phyloP scores from a whole-genome alignment of 192 early-diverging fungal species.

The Linnemannia exigua region DNA sequence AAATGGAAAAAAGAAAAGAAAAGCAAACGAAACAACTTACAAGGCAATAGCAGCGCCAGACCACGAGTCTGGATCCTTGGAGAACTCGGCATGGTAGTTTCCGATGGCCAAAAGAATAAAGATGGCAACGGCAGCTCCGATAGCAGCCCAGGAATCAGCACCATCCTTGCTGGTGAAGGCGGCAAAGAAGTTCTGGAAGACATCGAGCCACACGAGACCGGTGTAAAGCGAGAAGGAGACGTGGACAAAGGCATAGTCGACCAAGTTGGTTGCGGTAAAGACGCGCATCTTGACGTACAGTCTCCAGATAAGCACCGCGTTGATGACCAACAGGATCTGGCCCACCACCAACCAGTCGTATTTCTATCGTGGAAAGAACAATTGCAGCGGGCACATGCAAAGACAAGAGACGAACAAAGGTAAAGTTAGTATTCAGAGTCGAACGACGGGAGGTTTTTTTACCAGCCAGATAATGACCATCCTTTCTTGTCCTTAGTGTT shows the following conservation, averaged over 20 bases:
- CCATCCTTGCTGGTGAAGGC: slow-evolving; percentile 44
- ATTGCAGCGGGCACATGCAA: background rate
- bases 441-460: slow-evolving; percentile 5
- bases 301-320: slow-evolving; percentile 39
- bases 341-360: slow-evolving; percentile 39
- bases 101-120: slow-evolving; percentile 43
- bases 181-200: slow-evolving; percentile 55
- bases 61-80: slow-evolving; percentile 56
- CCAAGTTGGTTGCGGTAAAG: slow-evolving; percentile 46
- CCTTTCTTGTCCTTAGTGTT: too few species aligned
- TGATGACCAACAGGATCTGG: slow-evolving; percentile 36
- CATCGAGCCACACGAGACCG: slow-evolving; percentile 51
- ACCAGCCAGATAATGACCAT: background rate
- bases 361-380: background rate
- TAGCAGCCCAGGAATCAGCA: slow-evolving; percentile 39
- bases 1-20: slow-evolving; percentile 4
- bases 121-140: slow-evolving; percentile 36
- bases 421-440: background rate
- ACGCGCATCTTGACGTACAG: slow-evolving; percentile 34
- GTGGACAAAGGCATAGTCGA: slow-evolving; percentile 44
- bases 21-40: slow-evolving; percentile 40
- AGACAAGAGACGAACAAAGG: background rate
- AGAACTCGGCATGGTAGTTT: slow-evolving; percentile 43
- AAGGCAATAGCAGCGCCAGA: slow-evolving; percentile 39
- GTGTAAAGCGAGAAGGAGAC: slow-evolving; percentile 51